phyloP scores from a whole-genome alignment of 139 green algal genomes.

The Haematococcus lacustris region DNA sequence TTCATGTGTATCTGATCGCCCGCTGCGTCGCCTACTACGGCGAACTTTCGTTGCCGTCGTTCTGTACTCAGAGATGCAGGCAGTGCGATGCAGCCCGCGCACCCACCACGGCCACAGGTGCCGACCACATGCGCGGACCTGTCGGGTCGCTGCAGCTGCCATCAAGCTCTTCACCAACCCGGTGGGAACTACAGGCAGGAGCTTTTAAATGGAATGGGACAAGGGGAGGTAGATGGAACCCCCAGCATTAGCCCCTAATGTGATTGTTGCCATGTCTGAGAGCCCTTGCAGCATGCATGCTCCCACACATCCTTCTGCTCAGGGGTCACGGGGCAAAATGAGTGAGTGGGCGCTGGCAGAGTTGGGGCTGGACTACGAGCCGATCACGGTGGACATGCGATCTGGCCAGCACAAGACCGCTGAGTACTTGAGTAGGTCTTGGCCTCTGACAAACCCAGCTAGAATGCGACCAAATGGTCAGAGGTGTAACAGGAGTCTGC shows the following conservation, averaged over 20 bases:
- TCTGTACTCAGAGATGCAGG: too few species aligned
- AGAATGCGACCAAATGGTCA: too few species aligned
- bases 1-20: too few species aligned
- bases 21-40: too few species aligned
- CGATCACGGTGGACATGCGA: conserved; percentile 26
- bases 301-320: neutral
- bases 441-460: too few species aligned
- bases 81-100: too few species aligned
- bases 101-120: too few species aligned
- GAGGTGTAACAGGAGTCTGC: too few species aligned
- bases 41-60: too few species aligned
- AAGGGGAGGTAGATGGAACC: too few species aligned
- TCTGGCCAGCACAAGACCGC: conserved; percentile 19
- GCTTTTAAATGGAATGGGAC: neutral
- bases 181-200: neutral
- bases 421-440: conserved; percentile 14
- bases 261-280: neutral
- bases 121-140: too few species aligned
- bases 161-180: conserved; percentile 42
- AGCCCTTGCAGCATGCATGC: neutral
- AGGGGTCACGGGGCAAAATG: conserved; percentile 26
- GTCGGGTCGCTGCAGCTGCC: neutral
- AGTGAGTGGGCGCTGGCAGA: conserved; percentile 27
- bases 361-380: conserved; percentile 17
- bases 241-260: too few species aligned